Base-by-base conservation (phyloP, 805 yeast genomes). In the Metahyphopichia silvanorum region DNA sequence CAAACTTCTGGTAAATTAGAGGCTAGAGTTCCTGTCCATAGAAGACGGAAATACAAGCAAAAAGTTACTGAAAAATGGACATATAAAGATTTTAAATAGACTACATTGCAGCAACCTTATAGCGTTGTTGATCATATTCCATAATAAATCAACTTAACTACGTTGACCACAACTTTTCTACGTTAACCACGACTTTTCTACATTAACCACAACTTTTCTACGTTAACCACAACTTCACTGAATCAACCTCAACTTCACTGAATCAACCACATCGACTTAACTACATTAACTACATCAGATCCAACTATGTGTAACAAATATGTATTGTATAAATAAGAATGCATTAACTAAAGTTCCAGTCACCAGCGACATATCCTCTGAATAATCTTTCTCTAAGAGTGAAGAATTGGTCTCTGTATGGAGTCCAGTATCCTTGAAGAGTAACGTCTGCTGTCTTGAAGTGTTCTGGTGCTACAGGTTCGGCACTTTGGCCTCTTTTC, bases 1-100 rank as follows among this genome's bases (percentile, higher is more conserved):
- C 98, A 93, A 64, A 77, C 86, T 40, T 70, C 81, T 19, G 98
- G 98, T 46, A 76, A 82, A 52, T 71, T 93, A 35, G 98, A 91
- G 60, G 70, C 95, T 5, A 77, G 97, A 62, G 74, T 80, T 22
- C 86, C 82, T 9, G 78, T 76, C 37, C 71, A 69, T 44, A 77
- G 76, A 56, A 76, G 68, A 56, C 76, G 82, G 53, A 81, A 76
- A 55, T 82, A 81, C 51, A 71, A 78, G 46, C 82, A 74, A 38
- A 86, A 83, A 69, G 62, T 83, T 40, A 84, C 95, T 19, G 96
- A 91, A 59, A 91, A 89, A 63, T 87, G 95, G 94, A 75, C 89
- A 21, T 86, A 84, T 64, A 91, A 91, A 66, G 95, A 91, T 62
- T 86, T 85, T 53, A 81, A 82, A 62, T 82, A 67, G 25, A 12